Percentiles rank a stretch among this genome's conserved stretches.
Conservation (phyloP, 140 eudicot genomes). For the Bidens hawaiensis region DNA sequence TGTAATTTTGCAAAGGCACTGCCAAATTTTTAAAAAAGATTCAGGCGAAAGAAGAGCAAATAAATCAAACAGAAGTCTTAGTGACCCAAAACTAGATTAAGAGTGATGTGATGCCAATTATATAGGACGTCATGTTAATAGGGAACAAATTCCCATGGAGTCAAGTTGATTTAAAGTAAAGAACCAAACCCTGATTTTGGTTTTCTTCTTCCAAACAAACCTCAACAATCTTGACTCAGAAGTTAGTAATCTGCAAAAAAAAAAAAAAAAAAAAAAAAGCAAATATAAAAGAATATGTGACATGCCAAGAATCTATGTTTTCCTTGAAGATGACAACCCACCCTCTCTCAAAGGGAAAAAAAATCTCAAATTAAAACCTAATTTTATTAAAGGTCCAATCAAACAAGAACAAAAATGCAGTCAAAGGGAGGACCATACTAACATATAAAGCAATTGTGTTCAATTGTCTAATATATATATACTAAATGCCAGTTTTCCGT, state of each 20-base stretch:
- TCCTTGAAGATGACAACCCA: neutral
- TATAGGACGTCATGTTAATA: neutral
- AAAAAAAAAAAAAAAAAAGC: no score
- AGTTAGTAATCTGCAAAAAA: conserved; percentile 7
- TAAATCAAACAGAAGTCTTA: no score
- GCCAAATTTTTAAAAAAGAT: no score
- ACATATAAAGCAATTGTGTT: neutral
- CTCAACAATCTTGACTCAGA: conserved; percentile 7
- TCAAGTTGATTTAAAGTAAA: neutral
- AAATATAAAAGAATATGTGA: neutral
- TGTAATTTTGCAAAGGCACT: no score
- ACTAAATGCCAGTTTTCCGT: conserved; percentile 17
- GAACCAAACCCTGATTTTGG: conserved; percentile 4
- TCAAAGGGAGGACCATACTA: conserved; percentile 29
- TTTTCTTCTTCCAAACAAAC: neutral
- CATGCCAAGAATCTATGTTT: neutral
- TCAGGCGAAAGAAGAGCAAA: neutral
- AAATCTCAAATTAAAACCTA: no score
- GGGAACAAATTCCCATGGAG: neutral
- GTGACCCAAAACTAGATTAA: no score
- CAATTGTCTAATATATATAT: conserved; percentile 1
- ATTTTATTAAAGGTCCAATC: neutral
- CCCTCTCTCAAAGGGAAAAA: neutral
- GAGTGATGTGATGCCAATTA: conserved; percentile 10
- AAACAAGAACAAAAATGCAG: conserved; percentile 1